A percentile compares a stretch with the other conserved stretches of the same genome.
Evolutionary conservation across 2,329 filamentous ascomycete genomes (phyloP).

Genomic region (Hortaea werneckii): DNA sequence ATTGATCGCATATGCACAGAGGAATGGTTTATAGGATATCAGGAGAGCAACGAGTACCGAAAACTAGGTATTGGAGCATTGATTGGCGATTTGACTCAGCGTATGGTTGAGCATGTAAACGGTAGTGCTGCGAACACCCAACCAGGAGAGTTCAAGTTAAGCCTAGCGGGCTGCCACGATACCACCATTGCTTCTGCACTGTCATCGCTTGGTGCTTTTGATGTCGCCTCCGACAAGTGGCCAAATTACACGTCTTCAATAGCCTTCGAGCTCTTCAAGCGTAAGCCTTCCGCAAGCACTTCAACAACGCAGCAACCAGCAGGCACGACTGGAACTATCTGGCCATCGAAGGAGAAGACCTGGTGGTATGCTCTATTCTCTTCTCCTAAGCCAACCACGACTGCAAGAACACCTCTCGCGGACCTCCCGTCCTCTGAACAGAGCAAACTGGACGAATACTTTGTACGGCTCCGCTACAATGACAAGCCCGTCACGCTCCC

Average conservation of each 20-base stretch:
- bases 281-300: constrained; percentile 17
- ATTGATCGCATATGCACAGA: constrained; percentile 68
- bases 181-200: constrained; percentile 79
- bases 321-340: constrained; percentile 2
- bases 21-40: constrained; percentile 87
- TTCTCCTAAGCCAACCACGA: constrained; percentile 4
- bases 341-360: constrained; percentile 13
- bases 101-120: constrained; percentile 35
- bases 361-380: constrained; percentile 22
- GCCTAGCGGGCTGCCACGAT: constrained; percentile 80
- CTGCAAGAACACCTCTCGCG: constrained; percentile 43
- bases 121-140: constrained; percentile 20
- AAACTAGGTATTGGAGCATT: constrained; percentile 75
- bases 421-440: constrained; percentile 50
- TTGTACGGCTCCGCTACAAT: constrained; percentile 85
- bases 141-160: constrained; percentile 55
- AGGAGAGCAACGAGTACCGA: constrained; percentile 78
- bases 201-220: constrained; percentile 67
- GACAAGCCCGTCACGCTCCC: constrained; percentile 73
- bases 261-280: constrained; percentile 77
- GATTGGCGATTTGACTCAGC: constrained; percentile 65
- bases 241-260: constrained; percentile 90
- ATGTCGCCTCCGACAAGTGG: constrained; percentile 57
- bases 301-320: constrained; percentile 8
- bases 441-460: constrained; percentile 60